Percentiles rank a stretch among this genome's conserved stretches.
Conservation (phyloP, 2,329 filamentous ascomycete genomes). For the Alternaria novae-zelandiae region DNA sequence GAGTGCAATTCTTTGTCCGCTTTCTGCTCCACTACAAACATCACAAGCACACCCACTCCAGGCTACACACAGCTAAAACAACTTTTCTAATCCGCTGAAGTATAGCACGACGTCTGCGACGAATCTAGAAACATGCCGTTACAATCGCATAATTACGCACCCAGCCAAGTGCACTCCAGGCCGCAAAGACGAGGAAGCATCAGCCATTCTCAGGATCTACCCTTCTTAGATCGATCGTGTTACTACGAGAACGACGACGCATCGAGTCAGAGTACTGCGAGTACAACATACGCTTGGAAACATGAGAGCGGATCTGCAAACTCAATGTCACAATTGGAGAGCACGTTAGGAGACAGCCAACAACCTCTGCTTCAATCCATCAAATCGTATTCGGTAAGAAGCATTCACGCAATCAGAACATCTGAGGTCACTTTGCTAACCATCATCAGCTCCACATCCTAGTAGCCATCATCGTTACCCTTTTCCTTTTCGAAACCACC, state of each 20-base stretch:
- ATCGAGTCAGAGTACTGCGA: background rate
- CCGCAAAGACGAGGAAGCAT: background rate
- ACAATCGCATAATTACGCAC: background rate
- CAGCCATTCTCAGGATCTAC: background rate
- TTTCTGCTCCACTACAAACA: background rate
- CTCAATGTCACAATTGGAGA: background rate
- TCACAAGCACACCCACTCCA: background rate
- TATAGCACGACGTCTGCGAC: background rate
- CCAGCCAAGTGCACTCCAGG: background rate
- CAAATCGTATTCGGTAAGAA: background rate
- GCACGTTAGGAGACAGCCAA: background rate
- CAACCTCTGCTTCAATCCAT: background rate
- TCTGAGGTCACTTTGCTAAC: background rate
- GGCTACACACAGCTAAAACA: background rate
- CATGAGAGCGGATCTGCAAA: no score
- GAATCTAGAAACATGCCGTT: background rate
- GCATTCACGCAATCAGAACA: rapidly evolving
- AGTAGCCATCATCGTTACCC: background rate
- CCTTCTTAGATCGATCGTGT: background rate
- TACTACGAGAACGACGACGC: background rate
- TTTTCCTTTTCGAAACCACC: background rate
- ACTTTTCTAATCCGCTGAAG: background rate
- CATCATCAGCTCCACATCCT: background rate
- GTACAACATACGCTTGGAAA: no score
- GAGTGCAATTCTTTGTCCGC: background rate